These are phyloP conservation scores for Tricholoma saponaceum DNA, from an alignment of 768 basidiomycete genomes.

Conservation along the genomic window DNA sequence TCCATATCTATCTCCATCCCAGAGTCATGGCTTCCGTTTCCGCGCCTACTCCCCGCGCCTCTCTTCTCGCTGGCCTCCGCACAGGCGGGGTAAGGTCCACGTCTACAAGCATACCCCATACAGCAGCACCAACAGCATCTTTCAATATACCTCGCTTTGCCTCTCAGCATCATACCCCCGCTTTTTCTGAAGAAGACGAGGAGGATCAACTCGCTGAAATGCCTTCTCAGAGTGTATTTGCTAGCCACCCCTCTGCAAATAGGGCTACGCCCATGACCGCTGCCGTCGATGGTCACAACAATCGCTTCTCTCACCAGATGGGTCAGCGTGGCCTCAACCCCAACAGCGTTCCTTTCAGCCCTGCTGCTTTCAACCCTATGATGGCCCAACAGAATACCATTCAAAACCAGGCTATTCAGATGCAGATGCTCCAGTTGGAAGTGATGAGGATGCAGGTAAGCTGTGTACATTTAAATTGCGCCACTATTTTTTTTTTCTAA, in stretches of 20 bases:
- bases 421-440: constrained; percentile 86
- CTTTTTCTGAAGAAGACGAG: constrained; percentile 52
- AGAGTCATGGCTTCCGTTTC: constrained; percentile 47
- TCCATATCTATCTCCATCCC: constrained; percentile 30
- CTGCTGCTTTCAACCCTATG: constrained; percentile 42
- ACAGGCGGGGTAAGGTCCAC: constrained; percentile 86
- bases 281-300: constrained; percentile 64
- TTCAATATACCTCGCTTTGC: no score
- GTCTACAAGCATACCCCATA: constrained; percentile 59
- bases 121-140: no score
- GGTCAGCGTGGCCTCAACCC: constrained; percentile 44
- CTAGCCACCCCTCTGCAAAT: constrained; percentile 30
- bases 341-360: constrained; percentile 53
- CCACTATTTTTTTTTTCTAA: constrained; percentile 2
- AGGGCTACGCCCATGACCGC: constrained; percentile 62
- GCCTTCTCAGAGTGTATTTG: constrained; percentile 48
- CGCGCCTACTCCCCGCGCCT: constrained; percentile 60
- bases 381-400: constrained; percentile 42
- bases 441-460: constrained; percentile 76
- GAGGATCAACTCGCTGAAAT: constrained; percentile 63
- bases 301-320: constrained; percentile 66
- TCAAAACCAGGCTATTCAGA: constrained; percentile 65
- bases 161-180: no score
- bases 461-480: constrained; percentile 5
- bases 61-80: constrained; percentile 84